Percentiles rank a stretch among this genome's conserved stretches.
phyloP scores from a whole-genome alignment of 192 early-diverging fungal genomes.

The Entophlyctis luteolus region DNA sequence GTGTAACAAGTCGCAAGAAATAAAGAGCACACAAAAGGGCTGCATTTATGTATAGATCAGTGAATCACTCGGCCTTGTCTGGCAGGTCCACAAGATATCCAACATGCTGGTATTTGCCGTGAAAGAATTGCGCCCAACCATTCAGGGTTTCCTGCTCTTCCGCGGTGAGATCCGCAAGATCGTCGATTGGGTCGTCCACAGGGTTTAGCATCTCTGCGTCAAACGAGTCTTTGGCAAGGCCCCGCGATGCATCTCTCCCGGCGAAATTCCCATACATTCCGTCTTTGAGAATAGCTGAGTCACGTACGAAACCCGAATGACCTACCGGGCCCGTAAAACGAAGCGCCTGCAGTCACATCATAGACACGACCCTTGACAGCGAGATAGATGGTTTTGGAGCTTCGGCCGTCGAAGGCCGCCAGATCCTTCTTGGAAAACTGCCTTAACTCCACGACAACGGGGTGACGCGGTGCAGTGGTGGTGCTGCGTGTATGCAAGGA shows the following conservation, averaged over 20 bases:
- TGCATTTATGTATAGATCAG: too few relatives aligned
- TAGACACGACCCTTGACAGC: constrained; percentile 83
- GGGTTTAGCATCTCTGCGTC: constrained; percentile 67
- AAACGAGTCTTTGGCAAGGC: constrained; percentile 84
- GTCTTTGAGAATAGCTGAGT: constrained; percentile 36
- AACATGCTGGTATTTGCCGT: constrained; percentile 49
- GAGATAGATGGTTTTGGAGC: constrained; percentile 62
- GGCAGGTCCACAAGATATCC: constrained; percentile 20
- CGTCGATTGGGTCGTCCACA: constrained; percentile 73
- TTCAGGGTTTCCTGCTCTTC: constrained; percentile 71
- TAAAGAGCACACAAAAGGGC: too few relatives aligned
- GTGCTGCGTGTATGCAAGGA: constrained; percentile 4
- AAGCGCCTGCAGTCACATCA: constrained; percentile 77
- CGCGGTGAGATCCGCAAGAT: constrained; percentile 66
- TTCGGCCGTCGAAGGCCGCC: constrained; percentile 63
- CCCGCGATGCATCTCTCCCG: constrained; percentile 90
- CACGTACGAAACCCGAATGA: neutral
- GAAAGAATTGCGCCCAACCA: constrained; percentile 81
- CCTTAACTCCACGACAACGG: constrained; percentile 59
- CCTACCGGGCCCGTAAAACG: constrained; percentile 88
- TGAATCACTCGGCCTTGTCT: too few relatives aligned
- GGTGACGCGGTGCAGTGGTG: constrained; percentile 32
- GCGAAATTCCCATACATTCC: constrained; percentile 96
- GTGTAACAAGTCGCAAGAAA: too few relatives aligned
- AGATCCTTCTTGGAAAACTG: constrained; percentile 79